Conservation (phyloP, 208 protist species). For the Vickermania ingenoplastis region DNA sequence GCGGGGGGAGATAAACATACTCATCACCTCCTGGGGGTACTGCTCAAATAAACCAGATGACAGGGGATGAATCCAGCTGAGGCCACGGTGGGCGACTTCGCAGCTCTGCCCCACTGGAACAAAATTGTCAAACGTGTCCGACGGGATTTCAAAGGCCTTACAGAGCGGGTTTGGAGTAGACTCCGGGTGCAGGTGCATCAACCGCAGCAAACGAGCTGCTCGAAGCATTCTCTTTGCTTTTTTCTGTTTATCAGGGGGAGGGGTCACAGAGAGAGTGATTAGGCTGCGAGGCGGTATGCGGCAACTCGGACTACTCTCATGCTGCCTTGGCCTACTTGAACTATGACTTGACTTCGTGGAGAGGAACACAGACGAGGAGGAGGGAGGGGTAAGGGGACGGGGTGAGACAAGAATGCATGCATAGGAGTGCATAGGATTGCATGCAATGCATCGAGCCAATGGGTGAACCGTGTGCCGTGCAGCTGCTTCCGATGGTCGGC, state of each 20-base stretch:
- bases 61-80: slow-evolving; percentile 81
- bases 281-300: too few species aligned
- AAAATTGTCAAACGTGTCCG: slow-evolving; percentile 66
- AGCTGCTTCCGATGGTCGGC: too few species aligned
- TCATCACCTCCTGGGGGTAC: slow-evolving; percentile 72
- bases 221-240: slow-evolving; percentile 39
- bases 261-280: too few species aligned
- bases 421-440: too few species aligned
- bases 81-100: slow-evolving; percentile 74
- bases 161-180: slow-evolving; percentile 83
- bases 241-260: not conserved
- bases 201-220: slow-evolving; percentile 11
- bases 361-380: too few species aligned
- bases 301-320: too few species aligned
- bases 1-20: slow-evolving; percentile 73
- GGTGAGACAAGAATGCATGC: too few species aligned
- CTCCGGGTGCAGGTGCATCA: slow-evolving; percentile 68
- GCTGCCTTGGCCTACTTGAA: too few species aligned
- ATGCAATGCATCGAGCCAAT: too few species aligned
- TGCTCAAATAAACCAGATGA: slow-evolving; percentile 83
- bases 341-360: too few species aligned
- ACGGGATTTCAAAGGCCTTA: slow-evolving; percentile 63
- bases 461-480: too few species aligned
- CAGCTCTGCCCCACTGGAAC: slow-evolving; percentile 68
- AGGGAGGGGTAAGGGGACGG: too few species aligned